Conservation (phyloP, 768 basidiomycete genomes). For the Auriculariales sp. region DNA sequence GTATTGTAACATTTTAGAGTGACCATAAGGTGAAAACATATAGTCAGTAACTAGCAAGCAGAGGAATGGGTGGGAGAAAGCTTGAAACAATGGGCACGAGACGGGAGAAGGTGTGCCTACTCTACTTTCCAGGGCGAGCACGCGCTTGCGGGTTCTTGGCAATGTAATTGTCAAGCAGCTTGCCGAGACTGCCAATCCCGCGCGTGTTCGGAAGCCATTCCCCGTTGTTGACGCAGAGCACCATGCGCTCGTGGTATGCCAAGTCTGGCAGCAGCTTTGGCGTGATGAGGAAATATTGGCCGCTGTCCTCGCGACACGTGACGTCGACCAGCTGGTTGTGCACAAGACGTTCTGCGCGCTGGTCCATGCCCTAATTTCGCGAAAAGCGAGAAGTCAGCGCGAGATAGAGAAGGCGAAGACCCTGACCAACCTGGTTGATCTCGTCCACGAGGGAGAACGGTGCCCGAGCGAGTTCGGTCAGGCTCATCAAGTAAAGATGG, state of each 20-base stretch:
- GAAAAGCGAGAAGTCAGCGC: constrained; percentile 3
- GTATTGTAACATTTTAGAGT: too few relatives aligned
- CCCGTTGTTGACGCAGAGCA: constrained; percentile 91
- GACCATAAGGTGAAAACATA: too few relatives aligned
- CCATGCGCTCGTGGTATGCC: constrained; percentile 79
- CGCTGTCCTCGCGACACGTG: constrained; percentile 77
- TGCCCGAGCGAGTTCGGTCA: constrained; percentile 84
- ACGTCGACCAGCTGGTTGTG: constrained; percentile 93
- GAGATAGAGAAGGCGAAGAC: neutral
- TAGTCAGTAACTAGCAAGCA: too few relatives aligned
- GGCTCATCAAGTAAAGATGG: constrained; percentile 92
- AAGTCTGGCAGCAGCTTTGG: constrained; percentile 89
- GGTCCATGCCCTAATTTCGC: constrained; percentile 92
- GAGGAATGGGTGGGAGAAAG: too few relatives aligned
- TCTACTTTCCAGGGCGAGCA: too few relatives aligned
- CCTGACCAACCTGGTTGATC: constrained; percentile 85
- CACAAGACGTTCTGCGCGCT: constrained; percentile 82
- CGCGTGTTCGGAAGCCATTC: constrained; percentile 72
- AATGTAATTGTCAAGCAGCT: constrained; percentile 36
- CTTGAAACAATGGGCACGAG: too few relatives aligned
- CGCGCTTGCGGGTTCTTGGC: too few relatives aligned
- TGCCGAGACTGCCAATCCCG: constrained; percentile 53
- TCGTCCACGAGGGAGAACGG: constrained; percentile 98
- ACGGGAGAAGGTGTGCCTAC: too few relatives aligned
- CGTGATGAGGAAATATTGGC: constrained; percentile 98